phyloP scores from a whole-genome alignment of 371 early-diverging fungal species.

The Rhizopus arrhizus region DNA sequence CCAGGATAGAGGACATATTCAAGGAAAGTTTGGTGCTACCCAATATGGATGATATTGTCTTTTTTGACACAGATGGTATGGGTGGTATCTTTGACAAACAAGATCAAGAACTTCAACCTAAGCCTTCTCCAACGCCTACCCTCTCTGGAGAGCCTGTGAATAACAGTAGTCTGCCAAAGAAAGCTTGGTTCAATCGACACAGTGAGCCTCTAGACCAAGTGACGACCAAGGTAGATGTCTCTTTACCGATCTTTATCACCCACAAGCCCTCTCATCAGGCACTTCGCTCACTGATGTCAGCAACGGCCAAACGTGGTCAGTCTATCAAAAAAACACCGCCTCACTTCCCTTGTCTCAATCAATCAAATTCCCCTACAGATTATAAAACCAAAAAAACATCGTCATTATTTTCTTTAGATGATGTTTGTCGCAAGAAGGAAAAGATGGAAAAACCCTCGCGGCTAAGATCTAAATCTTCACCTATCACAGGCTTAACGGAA shows the following conservation, averaged over 20 bases:
- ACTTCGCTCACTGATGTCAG: conserved; percentile 20
- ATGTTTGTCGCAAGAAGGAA: conserved; percentile 20
- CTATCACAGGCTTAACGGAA: conserved; percentile 21
- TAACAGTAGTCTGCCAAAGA: conserved; percentile 15
- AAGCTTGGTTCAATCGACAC: conserved; percentile 21
- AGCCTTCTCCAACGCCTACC: conserved; percentile 26
- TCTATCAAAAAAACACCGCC: not conserved
- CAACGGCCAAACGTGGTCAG: not conserved
- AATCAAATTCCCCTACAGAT: not conserved
- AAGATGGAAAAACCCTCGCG: conserved; percentile 13
- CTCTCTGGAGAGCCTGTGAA: conserved; percentile 21
- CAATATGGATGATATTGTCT: conserved; percentile 88
- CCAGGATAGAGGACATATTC: conserved; percentile 80
- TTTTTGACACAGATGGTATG: conserved; percentile 65
- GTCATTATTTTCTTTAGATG: not conserved
- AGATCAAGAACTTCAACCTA: conserved; percentile 16
- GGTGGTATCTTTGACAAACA: conserved; percentile 62
- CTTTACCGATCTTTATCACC: not conserved
- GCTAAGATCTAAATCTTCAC: conserved; percentile 25
- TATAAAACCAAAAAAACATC: not conserved
- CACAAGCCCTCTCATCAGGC: conserved; percentile 25
- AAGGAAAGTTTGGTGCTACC: conserved; percentile 82
- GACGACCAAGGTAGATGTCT: not conserved
- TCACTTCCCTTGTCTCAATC: not conserved
- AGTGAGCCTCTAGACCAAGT: not conserved